Evolutionary conservation across 805 yeast genomes (phyloP).

Genomic region (Pichia nakasei): DNA sequence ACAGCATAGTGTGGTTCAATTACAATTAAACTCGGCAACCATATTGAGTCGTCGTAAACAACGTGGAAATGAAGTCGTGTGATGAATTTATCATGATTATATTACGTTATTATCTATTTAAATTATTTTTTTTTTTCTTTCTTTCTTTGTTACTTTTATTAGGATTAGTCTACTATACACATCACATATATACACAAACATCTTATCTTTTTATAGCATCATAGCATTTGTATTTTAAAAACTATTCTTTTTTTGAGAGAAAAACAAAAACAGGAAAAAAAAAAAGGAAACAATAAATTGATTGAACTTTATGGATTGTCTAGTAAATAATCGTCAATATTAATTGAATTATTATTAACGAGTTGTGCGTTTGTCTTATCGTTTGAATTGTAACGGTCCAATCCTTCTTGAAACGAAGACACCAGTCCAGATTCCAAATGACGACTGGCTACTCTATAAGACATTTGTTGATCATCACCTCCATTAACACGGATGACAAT

Average conservation of each 20-base stretch:
- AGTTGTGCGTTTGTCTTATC: conserved; percentile 57
- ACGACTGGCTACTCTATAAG: conserved; percentile 53
- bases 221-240: background rate
- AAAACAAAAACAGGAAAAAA: no score
- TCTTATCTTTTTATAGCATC: background rate
- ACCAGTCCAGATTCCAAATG: conserved; percentile 57
- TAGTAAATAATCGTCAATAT: background rate
- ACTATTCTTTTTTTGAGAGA: no score
- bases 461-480: conserved; percentile 36
- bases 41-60: conserved; percentile 46
- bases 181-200: no score
- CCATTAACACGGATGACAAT: conserved; percentile 5
- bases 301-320: no score
- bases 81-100: background rate
- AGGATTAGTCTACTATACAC: no score
- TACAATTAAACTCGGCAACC: conserved; percentile 57
- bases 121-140: background rate
- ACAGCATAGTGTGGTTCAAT: conserved; percentile 30
- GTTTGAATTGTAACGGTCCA: conserved; percentile 39
- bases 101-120: background rate
- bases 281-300: no score
- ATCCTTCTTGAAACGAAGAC: conserved; percentile 39
- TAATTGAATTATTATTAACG: background rate
- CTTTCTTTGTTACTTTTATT: background rate
- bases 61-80: background rate